phyloP scores from a whole-genome alignment of 1,284 basidiomycete genomes.

The Puccinia horiana region DNA sequence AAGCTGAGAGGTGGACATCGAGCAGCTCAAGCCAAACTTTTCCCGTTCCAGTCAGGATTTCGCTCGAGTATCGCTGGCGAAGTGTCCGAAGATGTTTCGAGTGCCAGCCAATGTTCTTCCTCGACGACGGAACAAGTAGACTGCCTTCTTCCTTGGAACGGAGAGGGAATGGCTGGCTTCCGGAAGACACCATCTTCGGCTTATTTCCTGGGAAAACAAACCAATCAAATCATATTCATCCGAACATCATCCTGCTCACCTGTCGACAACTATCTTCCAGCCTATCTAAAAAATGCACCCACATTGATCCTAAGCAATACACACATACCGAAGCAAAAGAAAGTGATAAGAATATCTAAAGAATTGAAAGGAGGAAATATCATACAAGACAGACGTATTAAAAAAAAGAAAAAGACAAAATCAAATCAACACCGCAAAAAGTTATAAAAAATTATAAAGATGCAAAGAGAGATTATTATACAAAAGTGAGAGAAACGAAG shows the following conservation, averaged over 20 bases:
- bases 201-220: too few relatives aligned
- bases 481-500: not conserved
- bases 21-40: not conserved
- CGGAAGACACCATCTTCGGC: too few relatives aligned
- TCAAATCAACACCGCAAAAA: not conserved
- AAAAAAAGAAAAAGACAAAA: not conserved
- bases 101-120: not conserved
- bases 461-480: not conserved
- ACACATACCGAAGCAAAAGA: not conserved
- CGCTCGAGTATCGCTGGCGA: too few relatives aligned
- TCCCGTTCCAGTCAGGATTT: not conserved
- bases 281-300: too few relatives aligned
- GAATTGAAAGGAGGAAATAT: not conserved
- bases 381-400: not conserved
- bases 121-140: not conserved
- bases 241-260: too few relatives aligned
- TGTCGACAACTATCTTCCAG: too few relatives aligned
- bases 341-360: not conserved
- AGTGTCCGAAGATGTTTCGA: too few relatives aligned
- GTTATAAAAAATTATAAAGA: not conserved
- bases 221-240: too few relatives aligned
- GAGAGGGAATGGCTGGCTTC: not conserved
- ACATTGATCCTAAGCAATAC: too few relatives aligned
- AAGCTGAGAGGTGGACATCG: slow-evolving; percentile 6
- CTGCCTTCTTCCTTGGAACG: not conserved